Evolutionary conservation across 2,329 filamentous ascomycete genomes (phyloP).

Genomic region (Colletotrichum liriopes): DNA sequence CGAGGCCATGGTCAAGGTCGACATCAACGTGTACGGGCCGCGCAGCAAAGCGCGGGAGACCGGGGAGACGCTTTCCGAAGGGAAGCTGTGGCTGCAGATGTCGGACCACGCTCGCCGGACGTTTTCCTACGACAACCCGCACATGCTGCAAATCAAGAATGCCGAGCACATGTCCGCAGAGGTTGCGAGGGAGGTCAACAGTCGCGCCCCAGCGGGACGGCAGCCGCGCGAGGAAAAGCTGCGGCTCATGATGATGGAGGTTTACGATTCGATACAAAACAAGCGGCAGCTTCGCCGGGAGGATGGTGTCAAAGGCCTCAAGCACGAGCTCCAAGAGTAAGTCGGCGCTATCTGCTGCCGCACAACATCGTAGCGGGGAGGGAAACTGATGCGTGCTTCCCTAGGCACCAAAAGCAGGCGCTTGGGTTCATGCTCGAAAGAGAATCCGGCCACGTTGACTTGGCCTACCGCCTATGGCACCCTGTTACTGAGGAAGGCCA

Average conservation of each 20-base stretch:
- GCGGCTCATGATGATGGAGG: conserved; percentile 39
- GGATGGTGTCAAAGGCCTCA: conserved; percentile 45
- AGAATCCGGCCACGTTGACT: conserved; percentile 53
- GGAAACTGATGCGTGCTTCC: not conserved
- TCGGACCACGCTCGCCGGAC: conserved; percentile 47
- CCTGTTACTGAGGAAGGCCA: conserved; percentile 47
- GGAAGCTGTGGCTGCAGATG: conserved; percentile 54
- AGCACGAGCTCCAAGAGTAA: conserved; percentile 47
- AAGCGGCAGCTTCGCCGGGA: conserved; percentile 44
- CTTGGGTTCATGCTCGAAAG: conserved; percentile 57
- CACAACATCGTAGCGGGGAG: not conserved
- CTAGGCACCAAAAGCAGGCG: conserved; percentile 57
- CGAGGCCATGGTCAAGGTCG: conserved; percentile 51
- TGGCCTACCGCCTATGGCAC: conserved; percentile 53
- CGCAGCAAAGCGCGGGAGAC: conserved; percentile 41
- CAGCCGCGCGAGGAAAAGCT: conserved; percentile 25
- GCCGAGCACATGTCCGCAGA: conserved; percentile 31
- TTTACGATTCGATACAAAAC: conserved; percentile 45
- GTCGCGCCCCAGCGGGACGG: not conserved
- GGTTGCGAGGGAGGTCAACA: not conserved
- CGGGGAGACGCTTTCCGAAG: conserved; percentile 49
- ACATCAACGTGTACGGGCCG: conserved; percentile 57
- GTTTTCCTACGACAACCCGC: conserved; percentile 52
- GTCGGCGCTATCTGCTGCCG: not conserved
- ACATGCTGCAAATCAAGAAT: conserved; percentile 47